phyloP scores from a whole-genome alignment of 2,329 filamentous ascomycete genomes.

The Xylaria sp. region DNA sequence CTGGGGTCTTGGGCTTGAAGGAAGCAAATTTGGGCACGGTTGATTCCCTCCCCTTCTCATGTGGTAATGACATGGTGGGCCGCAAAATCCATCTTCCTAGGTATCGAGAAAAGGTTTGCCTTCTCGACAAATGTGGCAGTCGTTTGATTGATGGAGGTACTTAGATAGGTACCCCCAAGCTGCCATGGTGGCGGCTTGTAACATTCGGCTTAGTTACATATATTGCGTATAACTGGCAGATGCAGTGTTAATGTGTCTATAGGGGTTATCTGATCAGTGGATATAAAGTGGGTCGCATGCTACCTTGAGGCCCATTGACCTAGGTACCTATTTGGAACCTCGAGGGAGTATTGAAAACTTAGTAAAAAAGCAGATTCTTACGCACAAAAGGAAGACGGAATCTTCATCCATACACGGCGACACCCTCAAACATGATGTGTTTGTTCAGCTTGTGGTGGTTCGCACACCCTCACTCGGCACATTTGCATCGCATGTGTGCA shows the following conservation, averaged over 20 bases:
- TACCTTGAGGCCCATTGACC: no score
- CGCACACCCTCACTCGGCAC: background rate
- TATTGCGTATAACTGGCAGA: background rate
- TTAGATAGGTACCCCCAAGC: background rate
- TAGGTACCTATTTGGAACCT: no score
- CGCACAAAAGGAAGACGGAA: background rate
- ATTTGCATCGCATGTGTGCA: no score
- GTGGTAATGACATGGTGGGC: conserved; percentile 40
- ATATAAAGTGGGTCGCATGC: no score
- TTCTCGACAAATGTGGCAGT: background rate
- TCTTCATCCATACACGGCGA: background rate
- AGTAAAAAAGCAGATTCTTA: background rate
- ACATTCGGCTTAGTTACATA: background rate
- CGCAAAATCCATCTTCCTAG: conserved; percentile 8
- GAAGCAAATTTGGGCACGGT: conserved; percentile 77
- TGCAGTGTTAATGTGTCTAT: background rate
- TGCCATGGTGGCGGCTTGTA: background rate
- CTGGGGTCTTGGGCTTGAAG: conserved; percentile 60
- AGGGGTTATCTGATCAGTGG: no score
- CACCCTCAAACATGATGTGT: background rate
- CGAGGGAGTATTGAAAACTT: no score
- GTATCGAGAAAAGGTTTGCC: conserved; percentile 1
- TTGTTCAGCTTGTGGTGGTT: background rate
- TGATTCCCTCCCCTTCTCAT: conserved; percentile 41
- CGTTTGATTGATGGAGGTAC: background rate